Evolutionary conservation across 2,329 filamentous ascomycete genomes (phyloP).

Genomic region (Gyromitra esculenta): DNA sequence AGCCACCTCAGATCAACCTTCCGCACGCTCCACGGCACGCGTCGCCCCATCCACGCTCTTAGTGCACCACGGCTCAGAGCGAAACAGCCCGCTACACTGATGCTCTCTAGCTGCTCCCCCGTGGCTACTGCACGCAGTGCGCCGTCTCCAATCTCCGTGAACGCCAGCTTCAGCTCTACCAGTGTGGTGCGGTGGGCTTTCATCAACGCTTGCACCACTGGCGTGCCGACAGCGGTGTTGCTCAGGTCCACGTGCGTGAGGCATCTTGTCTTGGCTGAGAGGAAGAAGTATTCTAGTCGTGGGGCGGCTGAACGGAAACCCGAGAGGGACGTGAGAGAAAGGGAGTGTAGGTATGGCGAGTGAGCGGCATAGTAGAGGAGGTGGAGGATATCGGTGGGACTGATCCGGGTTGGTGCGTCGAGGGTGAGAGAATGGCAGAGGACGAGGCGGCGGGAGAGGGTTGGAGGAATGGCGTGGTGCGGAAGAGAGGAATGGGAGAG

Average conservation of each 20-base stretch:
- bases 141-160: slow-evolving; percentile 50
- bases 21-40: slow-evolving; percentile 42
- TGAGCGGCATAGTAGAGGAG: slow-evolving; percentile 38
- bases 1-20: slow-evolving; percentile 42
- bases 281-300: slow-evolving; percentile 47
- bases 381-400: slow-evolving; percentile 23
- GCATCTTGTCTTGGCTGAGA: slow-evolving; percentile 12
- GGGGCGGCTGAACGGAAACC: slow-evolving; percentile 42
- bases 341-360: slow-evolving; percentile 27
- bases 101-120: slow-evolving; percentile 33
- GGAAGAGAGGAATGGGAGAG: slow-evolving; percentile 42
- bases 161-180: slow-evolving; percentile 36
- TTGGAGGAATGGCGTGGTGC: slow-evolving; percentile 27
- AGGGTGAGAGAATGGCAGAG: slow-evolving; percentile 45
- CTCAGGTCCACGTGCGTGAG: slow-evolving; percentile 48
- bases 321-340: slow-evolving; percentile 34
- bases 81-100: slow-evolving; percentile 45
- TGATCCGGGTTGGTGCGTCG: slow-evolving; percentile 31
- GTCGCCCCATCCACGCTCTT: slow-evolving; percentile 43
- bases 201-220: slow-evolving; percentile 44
- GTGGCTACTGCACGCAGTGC: slow-evolving; percentile 47
- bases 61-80: slow-evolving; percentile 37
- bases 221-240: slow-evolving; percentile 45
- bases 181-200: slow-evolving; percentile 46
- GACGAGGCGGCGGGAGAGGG: slow-evolving; percentile 29